These are phyloP conservation scores for Coleophoma crateriformis DNA, from an alignment of 2,329 filamentous ascomycete species.

Conservation along the genomic window DNA sequence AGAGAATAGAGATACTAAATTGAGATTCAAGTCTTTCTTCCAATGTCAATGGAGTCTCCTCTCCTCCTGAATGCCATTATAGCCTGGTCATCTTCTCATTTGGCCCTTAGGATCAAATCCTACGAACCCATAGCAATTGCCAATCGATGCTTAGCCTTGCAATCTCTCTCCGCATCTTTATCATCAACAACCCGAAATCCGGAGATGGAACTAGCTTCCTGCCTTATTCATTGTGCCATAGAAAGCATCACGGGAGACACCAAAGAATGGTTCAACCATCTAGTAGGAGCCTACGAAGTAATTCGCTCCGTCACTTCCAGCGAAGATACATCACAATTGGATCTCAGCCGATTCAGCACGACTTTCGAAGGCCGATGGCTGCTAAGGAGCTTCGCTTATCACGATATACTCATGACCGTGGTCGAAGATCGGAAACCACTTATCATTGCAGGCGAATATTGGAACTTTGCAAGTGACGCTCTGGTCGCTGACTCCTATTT, in stretches of 20 bases:
- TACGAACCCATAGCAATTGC: slow-evolving; percentile 1
- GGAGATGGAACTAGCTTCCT: slow-evolving; percentile 4
- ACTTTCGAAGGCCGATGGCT: slow-evolving; percentile 13
- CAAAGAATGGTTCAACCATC: slow-evolving; percentile 4
- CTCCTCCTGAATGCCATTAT: slow-evolving; percentile 1
- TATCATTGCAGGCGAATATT: slow-evolving; percentile 9
- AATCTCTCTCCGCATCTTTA: background rate
- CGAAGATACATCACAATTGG: background rate
- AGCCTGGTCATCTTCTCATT: slow-evolving; percentile 7
- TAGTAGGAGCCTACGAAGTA: slow-evolving; percentile 3
- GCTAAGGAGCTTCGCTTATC: slow-evolving; percentile 17
- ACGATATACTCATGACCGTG: slow-evolving; percentile 13
- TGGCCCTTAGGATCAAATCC: slow-evolving; percentile 1
- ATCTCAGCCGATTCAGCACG: no score
- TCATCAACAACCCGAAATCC: background rate
- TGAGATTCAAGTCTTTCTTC: slow-evolving; percentile 4
- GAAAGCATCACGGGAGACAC: slow-evolving; percentile 5
- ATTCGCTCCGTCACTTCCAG: background rate
- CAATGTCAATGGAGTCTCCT: slow-evolving; percentile 7
- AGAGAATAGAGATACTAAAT: background rate
- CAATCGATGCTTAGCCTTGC: background rate
- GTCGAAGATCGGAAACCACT: slow-evolving; percentile 7
- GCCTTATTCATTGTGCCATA: slow-evolving; percentile 4
- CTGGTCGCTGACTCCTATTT: background rate
- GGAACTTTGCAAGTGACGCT: slow-evolving; percentile 1